These are phyloP conservation scores for Knoxdaviesia proteae DNA, from an alignment of 2,329 filamentous ascomycete genomes.

Conservation along the genomic window DNA sequence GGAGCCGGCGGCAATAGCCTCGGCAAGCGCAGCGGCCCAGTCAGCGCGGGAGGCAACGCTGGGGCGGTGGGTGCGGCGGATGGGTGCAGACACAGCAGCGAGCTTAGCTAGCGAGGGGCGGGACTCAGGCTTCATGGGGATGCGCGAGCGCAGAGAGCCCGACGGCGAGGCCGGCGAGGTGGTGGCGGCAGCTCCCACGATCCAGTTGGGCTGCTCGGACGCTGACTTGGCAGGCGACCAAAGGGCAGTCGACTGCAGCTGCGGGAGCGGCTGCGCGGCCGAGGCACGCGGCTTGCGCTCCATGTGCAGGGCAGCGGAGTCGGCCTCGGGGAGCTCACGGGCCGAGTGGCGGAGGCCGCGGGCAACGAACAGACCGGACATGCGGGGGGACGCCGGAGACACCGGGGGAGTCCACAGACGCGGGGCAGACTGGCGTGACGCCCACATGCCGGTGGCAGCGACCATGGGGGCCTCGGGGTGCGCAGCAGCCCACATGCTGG, in stretches of 20 bases:
- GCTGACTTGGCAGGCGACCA: slow-evolving; percentile 9
- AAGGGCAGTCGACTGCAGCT: slow-evolving; percentile 13
- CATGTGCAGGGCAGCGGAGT: slow-evolving; percentile 15
- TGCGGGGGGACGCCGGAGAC: too few species aligned
- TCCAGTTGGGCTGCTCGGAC: slow-evolving; percentile 7
- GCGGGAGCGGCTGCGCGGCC: slow-evolving; percentile 10
- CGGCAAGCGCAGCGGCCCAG: slow-evolving; percentile 19
- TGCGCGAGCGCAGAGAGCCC: too few species aligned
- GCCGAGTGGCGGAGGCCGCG: too few species aligned
- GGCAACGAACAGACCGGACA: too few species aligned
- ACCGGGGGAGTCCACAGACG: background rate
- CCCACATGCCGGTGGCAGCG: background rate
- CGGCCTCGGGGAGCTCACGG: slow-evolving; percentile 7
- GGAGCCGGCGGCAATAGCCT: slow-evolving; percentile 12
- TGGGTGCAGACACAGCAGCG: background rate
- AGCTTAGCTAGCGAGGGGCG: too few species aligned
- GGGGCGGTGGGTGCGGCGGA: background rate
- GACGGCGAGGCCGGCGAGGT: background rate
- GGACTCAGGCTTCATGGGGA: too few species aligned
- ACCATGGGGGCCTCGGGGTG: background rate
- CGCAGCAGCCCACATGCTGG: too few species aligned
- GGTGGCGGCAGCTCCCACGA: slow-evolving; percentile 4
- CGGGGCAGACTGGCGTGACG: background rate
- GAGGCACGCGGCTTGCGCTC: slow-evolving; percentile 13
- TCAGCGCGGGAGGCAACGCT: slow-evolving; percentile 9